Conservation (phyloP, 441 rosid species). For the Pelargonium citronellum region DNA sequence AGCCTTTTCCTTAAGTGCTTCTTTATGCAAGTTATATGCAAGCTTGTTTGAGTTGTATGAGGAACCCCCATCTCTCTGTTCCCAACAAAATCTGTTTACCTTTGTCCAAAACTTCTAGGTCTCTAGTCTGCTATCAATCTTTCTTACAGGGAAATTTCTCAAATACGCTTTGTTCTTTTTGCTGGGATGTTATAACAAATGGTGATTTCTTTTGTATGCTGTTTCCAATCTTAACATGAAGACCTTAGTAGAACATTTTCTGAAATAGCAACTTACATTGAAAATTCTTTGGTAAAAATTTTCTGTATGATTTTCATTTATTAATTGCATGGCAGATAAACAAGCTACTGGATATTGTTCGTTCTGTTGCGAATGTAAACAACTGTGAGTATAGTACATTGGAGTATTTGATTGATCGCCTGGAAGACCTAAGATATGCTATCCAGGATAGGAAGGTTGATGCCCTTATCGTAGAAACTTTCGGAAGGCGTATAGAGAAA, state of each 20-base stretch:
- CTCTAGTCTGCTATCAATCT: not conserved
- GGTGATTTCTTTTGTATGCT: not conserved
- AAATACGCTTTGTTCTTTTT: not conserved
- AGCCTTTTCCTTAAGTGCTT: too few relatives aligned
- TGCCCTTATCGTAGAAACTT: conserved; percentile 92
- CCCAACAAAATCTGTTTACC: not conserved
- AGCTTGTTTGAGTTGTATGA: not conserved
- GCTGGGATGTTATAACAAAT: not conserved
- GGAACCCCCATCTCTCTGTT: not conserved
- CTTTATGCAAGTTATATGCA: not conserved
- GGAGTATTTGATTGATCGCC: conserved; percentile 67
- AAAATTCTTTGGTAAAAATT: not conserved
- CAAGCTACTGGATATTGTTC: conserved; percentile 73
- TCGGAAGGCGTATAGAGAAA: conserved; percentile 96
- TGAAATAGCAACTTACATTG: not conserved
- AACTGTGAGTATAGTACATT: conserved; percentile 59
- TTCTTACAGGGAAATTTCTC: not conserved
- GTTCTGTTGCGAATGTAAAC: conserved; percentile 63
- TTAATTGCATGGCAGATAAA: conserved; percentile 47
- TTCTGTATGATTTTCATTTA: not conserved
- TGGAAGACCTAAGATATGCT: conserved; percentile 83
- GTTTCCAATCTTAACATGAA: not conserved
- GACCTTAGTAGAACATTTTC: not conserved
- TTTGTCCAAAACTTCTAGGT: not conserved
- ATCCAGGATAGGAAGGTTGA: conserved; percentile 94